These are phyloP conservation scores for Psilocybe tampanensis DNA, from an alignment of 768 basidiomycete genomes.

Conservation along the genomic window DNA sequence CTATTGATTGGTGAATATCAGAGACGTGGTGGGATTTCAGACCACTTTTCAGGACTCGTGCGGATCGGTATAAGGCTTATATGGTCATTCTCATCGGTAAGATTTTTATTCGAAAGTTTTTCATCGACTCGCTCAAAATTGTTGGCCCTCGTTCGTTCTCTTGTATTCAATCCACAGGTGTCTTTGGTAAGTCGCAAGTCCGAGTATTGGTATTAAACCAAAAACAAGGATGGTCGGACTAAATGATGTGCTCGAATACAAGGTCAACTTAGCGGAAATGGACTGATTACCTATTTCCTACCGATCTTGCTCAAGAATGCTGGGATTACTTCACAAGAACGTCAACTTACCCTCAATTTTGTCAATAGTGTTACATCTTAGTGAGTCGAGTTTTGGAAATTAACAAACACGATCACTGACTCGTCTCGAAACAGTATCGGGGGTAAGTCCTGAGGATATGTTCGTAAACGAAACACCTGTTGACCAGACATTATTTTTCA, in stretches of 20 bases:
- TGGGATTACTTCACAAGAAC: conserved; percentile 19
- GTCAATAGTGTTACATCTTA: conserved; percentile 23
- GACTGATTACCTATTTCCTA: conserved; percentile 52
- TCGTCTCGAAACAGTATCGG: conserved; percentile 28
- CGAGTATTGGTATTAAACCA: too few relatives aligned
- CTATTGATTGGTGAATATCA: conserved; percentile 7
- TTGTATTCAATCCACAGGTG: conserved; percentile 1
- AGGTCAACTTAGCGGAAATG: conserved; percentile 54
- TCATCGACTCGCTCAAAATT: too few relatives aligned
- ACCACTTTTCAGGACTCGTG: conserved; percentile 46
- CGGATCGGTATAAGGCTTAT: conserved; percentile 48
- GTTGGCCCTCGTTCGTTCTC: too few relatives aligned
- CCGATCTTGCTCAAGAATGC: conserved; percentile 40
- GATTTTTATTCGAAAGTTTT: too few relatives aligned
- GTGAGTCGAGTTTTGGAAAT: neutral
- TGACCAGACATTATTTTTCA: conserved; percentile 2
- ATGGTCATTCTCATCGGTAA: conserved; percentile 54
- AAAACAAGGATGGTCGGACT: neutral
- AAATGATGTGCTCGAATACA: conserved; percentile 11
- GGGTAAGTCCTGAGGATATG: conserved; percentile 26
- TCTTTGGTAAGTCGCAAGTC: conserved; percentile 6
- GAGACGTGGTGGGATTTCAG: conserved; percentile 60
- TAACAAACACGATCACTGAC: conserved; percentile 17
- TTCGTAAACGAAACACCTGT: neutral
- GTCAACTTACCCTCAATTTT: conserved; percentile 21